phyloP scores from a whole-genome alignment of 768 basidiomycete genomes.

The Suillus variegatus region DNA sequence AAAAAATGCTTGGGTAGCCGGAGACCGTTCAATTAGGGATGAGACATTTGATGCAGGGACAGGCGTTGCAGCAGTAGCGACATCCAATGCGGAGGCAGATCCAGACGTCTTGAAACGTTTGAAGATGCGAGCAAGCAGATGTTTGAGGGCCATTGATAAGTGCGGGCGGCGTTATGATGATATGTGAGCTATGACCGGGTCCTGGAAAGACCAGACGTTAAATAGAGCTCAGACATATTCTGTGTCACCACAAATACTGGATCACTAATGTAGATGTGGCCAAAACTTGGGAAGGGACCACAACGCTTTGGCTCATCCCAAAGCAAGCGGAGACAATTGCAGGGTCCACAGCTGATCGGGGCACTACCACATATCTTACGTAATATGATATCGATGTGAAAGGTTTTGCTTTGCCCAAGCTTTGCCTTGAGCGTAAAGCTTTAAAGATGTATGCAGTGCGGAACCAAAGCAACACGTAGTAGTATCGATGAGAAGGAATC shows the following conservation, averaged over 20 bases:
- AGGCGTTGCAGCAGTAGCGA: neutral
- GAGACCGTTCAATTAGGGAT: neutral
- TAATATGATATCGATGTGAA: neutral
- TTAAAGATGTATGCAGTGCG: neutral
- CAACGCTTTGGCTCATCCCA: neutral
- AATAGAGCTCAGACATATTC: neutral
- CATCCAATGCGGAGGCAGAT: neutral
- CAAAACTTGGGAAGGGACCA: neutral
- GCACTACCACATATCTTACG: neutral
- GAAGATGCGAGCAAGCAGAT: conserved; percentile 1
- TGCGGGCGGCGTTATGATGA: neutral
- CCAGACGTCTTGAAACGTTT: neutral
- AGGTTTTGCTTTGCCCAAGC: neutral
- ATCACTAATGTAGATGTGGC: neutral
- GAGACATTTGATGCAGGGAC: neutral
- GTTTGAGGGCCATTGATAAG: neutral
- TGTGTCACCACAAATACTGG: neutral
- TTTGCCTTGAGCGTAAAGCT: neutral
- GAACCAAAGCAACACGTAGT: neutral
- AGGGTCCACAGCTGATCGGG: neutral
- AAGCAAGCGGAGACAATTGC: conserved; percentile 1
- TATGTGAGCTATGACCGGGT: neutral
- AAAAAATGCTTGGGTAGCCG: neutral
- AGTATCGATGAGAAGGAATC: neutral
- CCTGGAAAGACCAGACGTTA: neutral